Conservation (phyloP, 768 basidiomycete genomes). For the Nidularia sp. region DNA sequence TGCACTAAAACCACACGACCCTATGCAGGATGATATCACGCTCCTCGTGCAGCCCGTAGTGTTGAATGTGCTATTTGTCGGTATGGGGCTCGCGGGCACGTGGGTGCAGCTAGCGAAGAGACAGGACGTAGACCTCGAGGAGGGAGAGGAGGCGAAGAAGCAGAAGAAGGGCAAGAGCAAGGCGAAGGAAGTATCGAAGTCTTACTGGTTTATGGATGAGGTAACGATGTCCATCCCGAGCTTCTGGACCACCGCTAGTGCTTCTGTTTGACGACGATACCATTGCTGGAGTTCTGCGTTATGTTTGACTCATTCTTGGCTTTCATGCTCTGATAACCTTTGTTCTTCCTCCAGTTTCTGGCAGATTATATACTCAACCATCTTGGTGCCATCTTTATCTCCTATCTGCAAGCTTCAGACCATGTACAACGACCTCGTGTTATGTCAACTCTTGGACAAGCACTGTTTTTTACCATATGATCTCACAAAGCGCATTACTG, state of each 20-base stretch:
- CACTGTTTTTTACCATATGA: too few relatives aligned
- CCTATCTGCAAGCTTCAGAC: too few relatives aligned
- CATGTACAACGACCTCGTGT: too few relatives aligned
- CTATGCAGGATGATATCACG: constrained; percentile 45
- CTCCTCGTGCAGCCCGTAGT: constrained; percentile 43
- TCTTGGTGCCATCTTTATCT: too few relatives aligned
- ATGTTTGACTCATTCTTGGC: too few relatives aligned
- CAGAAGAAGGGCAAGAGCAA: constrained; percentile 13
- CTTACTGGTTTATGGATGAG: constrained; percentile 61
- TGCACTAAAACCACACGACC: constrained; percentile 30
- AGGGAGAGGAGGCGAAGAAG: neutral
- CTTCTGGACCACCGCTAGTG: constrained; percentile 40
- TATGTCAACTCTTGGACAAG: too few relatives aligned
- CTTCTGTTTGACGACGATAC: too few relatives aligned
- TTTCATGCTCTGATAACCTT: too few relatives aligned
- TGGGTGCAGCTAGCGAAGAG: constrained; percentile 56
- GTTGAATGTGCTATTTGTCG: constrained; percentile 33
- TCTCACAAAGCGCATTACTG: too few relatives aligned
- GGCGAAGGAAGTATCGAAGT: constrained; percentile 12
- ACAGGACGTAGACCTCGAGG: constrained; percentile 7
- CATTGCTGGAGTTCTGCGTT: too few relatives aligned
- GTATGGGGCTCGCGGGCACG: constrained; percentile 55
- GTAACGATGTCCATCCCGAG: constrained; percentile 50
- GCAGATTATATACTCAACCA: too few relatives aligned
- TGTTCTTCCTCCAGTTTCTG: too few relatives aligned